A percentile compares a stretch with the other conserved stretches of the same genome.
These are phyloP conservation scores for Calonectria montana DNA, from an alignment of 2,329 filamentous ascomycete species.

Conservation along the genomic window DNA sequence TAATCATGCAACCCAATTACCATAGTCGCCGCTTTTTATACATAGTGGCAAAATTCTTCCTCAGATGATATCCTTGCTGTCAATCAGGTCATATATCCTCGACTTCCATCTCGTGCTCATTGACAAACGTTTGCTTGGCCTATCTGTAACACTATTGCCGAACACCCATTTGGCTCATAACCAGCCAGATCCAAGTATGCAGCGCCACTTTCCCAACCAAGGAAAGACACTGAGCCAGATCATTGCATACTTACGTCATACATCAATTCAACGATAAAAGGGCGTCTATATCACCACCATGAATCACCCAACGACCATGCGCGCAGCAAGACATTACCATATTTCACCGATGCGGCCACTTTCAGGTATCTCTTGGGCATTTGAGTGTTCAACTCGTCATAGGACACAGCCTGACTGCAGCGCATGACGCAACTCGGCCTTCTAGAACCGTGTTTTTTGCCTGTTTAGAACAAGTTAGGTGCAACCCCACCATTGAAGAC, in stretches of 20 bases:
- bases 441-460: slow-evolving; percentile 35
- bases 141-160: not conserved
- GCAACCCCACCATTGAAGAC: slow-evolving; percentile 28
- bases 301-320: not conserved
- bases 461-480: slow-evolving; percentile 27
- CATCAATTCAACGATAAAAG: slow-evolving; percentile 18
- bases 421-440: slow-evolving; percentile 40
- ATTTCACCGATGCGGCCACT: not conserved
- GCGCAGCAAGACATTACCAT: not conserved
- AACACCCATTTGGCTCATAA: slow-evolving; percentile 1
- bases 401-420: not conserved
- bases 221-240: slow-evolving; percentile 22
- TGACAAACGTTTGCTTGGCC: not conserved
- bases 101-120: not conserved
- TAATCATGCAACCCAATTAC: not conserved
- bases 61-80: not conserved
- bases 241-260: slow-evolving; percentile 23
- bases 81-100: not conserved
- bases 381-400: slow-evolving; percentile 7
- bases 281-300: not conserved
- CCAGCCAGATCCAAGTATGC: slow-evolving; percentile 6
- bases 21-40: not conserved
- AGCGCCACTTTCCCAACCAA: slow-evolving; percentile 29
- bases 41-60: no score
- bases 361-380: not conserved